A percentile compares a stretch with the other conserved stretches of the same genome.
These are phyloP conservation scores for Volvox carteri DNA, from an alignment of 163 green algal genomes.

Conservation along the genomic window DNA sequence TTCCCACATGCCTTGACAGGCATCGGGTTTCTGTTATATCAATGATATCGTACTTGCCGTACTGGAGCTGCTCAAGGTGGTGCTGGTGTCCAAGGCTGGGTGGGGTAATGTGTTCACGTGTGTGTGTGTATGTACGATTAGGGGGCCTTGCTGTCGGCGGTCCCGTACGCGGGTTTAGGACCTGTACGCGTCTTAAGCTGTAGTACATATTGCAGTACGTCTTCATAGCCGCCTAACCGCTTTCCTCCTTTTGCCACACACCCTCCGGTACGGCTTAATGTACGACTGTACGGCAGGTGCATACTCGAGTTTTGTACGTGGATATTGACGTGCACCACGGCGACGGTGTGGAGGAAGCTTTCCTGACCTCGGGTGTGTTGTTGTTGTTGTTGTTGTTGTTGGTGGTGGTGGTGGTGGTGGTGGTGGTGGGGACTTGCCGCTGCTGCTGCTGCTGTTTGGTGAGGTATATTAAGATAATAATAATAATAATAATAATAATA, in stretches of 20 bases:
- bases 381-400: neutral
- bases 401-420: no score
- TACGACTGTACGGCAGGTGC: constrained; percentile 36
- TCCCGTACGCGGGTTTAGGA: no score
- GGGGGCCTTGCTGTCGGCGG: no score
- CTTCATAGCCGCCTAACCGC: no score
- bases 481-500: neutral
- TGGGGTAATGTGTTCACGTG: no score
- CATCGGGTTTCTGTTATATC: constrained; percentile 98
- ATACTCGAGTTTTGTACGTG: constrained; percentile 85
- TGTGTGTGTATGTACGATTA: neutral
- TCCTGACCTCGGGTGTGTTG: constrained; percentile 88
- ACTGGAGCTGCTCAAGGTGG: constrained; percentile 94
- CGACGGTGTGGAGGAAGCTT: constrained; percentile 97
- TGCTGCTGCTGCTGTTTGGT: neutral
- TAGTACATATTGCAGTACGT: no score
- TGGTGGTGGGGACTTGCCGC: no score
- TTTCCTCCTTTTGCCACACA: no score
- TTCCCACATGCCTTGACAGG: constrained; percentile 71
- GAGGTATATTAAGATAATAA: neutral
- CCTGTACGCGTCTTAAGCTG: no score
- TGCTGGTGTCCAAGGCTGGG: no score
- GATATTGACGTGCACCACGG: constrained; percentile 97
- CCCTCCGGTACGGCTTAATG: no score
- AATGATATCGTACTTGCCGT: constrained; percentile 98